Conservation (phyloP, 345 rosid genomes). For the Cochlearia excelsa region DNA sequence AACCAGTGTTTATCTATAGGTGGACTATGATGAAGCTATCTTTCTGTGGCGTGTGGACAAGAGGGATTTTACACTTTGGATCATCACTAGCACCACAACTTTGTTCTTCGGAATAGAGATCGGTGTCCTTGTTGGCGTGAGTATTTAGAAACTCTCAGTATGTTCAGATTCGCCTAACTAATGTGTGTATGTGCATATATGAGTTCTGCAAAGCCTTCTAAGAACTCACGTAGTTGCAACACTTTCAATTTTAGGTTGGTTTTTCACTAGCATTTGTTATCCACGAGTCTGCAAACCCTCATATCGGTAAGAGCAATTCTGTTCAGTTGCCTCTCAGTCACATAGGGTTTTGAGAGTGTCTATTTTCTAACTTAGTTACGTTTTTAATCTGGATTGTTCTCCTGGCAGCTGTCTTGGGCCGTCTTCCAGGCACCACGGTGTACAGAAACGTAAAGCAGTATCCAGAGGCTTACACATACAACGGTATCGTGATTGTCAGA, state of each 20-base stretch:
- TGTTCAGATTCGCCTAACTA: constrained; percentile 11
- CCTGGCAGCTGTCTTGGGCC: constrained; percentile 87
- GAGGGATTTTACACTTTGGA: constrained; percentile 97
- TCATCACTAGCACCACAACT: constrained; percentile 67
- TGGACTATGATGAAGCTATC: constrained; percentile 92
- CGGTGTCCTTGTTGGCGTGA: constrained; percentile 96
- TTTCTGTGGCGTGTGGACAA: constrained; percentile 95
- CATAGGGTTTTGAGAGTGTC: constrained; percentile 8
- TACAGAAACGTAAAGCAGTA: constrained; percentile 87
- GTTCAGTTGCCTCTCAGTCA: not conserved
- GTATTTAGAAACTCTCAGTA: constrained; percentile 32
- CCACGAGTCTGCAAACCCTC: constrained; percentile 99
- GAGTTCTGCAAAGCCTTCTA: constrained; percentile 4
- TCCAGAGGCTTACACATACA: constrained; percentile 93
- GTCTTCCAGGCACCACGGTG: constrained; percentile 97
- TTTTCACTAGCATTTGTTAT: constrained; percentile 95
- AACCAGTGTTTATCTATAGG: constrained; percentile 48
- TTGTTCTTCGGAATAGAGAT: constrained; percentile 95
- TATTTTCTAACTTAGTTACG: constrained; percentile 8
- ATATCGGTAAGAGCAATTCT: constrained; percentile 62
- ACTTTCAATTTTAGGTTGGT: constrained; percentile 64
- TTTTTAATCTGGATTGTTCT: constrained; percentile 3
- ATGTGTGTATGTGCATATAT: not conserved
- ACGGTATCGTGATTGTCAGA: constrained; percentile 90
- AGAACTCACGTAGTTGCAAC: constrained; percentile 21